These are phyloP conservation scores for Scleroderma citrinum DNA, from an alignment of 768 basidiomycete genomes.

Conservation along the genomic window DNA sequence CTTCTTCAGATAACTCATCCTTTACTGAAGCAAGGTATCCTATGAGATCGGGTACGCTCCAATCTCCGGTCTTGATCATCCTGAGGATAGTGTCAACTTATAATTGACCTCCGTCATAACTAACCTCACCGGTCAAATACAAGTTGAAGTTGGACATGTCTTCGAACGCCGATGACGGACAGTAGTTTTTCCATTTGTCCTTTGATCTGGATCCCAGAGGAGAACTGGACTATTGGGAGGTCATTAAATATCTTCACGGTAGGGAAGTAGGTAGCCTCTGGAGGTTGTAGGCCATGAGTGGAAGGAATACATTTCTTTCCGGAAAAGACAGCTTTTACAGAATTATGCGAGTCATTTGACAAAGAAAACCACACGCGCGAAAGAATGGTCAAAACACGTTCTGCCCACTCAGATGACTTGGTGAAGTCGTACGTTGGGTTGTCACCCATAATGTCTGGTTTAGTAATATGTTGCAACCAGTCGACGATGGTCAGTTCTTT, in stretches of 20 bases:
- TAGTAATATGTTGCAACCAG: conserved; percentile 68
- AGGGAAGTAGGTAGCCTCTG: conserved; percentile 75
- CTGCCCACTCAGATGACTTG: conserved; percentile 67
- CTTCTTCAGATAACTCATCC: conserved; percentile 48
- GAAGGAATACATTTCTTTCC: conserved; percentile 46
- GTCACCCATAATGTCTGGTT: conserved; percentile 35
- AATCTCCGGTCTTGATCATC: conserved; percentile 86
- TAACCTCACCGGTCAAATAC: conserved; percentile 74
- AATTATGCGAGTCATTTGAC: conserved; percentile 37
- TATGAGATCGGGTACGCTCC: conserved; percentile 80
- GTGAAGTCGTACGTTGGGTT: conserved; percentile 56
- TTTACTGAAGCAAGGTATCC: conserved; percentile 85
- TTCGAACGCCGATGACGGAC: conserved; percentile 73
- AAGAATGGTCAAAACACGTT: conserved; percentile 64
- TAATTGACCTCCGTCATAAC: background rate
- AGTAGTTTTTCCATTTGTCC: conserved; percentile 68
- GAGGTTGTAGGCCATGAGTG: conserved; percentile 57
- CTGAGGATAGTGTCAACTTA: conserved; percentile 29
- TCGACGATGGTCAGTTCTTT: conserved; percentile 66
- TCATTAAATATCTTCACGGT: conserved; percentile 78
- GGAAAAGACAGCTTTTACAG: conserved; percentile 37
- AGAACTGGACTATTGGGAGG: conserved; percentile 69
- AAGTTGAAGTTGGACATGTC: conserved; percentile 87
- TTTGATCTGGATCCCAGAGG: conserved; percentile 59
- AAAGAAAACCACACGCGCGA: conserved; percentile 71